These are phyloP conservation scores for Cytospora chrysosperma DNA, from an alignment of 2,329 filamentous ascomycete genomes.

Conservation along the genomic window DNA sequence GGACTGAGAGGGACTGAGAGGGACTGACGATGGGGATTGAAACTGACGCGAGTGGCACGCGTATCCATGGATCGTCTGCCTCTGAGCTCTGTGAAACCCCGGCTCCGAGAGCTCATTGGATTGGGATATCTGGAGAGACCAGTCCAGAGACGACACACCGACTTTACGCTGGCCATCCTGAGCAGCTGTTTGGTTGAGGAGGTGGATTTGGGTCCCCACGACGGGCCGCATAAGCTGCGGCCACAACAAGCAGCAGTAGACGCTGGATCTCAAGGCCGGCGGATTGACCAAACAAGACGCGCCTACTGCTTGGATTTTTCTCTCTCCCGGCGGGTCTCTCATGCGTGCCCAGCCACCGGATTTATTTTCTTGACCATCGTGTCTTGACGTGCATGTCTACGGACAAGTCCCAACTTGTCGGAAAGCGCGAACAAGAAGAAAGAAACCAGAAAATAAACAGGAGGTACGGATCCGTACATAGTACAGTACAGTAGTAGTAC, in stretches of 20 bases:
- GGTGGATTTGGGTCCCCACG: slow-evolving; percentile 25
- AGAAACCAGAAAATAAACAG: neutral
- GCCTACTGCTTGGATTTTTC: slow-evolving; percentile 6
- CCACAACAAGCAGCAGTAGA: slow-evolving; percentile 18
- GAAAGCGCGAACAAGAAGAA: neutral
- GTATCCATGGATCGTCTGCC: slow-evolving; percentile 15
- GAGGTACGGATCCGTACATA: no score
- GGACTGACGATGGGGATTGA: slow-evolving; percentile 13
- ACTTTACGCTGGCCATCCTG: slow-evolving; percentile 25
- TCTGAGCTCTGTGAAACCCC: slow-evolving; percentile 5
- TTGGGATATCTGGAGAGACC: slow-evolving; percentile 6
- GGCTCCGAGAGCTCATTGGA: slow-evolving; percentile 19
- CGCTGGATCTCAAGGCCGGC: slow-evolving; percentile 16
- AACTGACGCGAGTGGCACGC: slow-evolving; percentile 21
- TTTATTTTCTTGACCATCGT: slow-evolving; percentile 10
- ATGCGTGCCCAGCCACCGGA: slow-evolving; percentile 25
- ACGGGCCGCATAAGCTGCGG: slow-evolving; percentile 24
- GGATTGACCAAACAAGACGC: slow-evolving; percentile 22
- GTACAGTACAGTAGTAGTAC: no score
- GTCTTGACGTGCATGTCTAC: slow-evolving; percentile 1
- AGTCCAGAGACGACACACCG: slow-evolving; percentile 23
- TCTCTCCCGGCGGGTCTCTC: slow-evolving; percentile 21
- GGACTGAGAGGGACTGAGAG: no score
- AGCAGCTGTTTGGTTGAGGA: slow-evolving; percentile 16
- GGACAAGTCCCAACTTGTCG: slow-evolving; percentile 2